A percentile compares a stretch with the other conserved stretches of the same genome.
Evolutionary conservation across 306 rosid species (phyloP).

Genomic region (Quercus variabilis): DNA sequence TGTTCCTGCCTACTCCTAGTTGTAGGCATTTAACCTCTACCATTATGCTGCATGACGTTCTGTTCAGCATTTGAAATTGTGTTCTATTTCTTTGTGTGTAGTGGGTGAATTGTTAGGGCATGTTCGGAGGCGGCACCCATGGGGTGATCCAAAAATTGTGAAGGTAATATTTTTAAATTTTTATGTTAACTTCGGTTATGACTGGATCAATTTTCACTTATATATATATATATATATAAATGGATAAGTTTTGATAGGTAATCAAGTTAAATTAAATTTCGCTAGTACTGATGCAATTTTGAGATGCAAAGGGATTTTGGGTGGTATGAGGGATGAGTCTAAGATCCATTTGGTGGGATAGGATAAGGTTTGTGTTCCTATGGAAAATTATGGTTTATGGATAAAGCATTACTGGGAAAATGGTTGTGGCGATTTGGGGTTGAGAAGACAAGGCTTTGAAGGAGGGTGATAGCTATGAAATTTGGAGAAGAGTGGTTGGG

Average conservation of each 20-base stretch:
- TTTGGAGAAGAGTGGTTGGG: too few species aligned
- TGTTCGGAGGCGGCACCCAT: conserved; percentile 78
- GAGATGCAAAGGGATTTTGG: too few species aligned
- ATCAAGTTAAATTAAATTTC: conserved; percentile 10
- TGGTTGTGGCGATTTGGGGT: too few species aligned
- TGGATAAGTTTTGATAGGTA: not conserved
- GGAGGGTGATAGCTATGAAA: too few species aligned
- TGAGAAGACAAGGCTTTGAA: too few species aligned
- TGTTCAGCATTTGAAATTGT: not conserved
- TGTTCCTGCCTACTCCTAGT: not conserved
- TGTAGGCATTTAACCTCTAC: not conserved
- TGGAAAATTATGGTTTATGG: too few species aligned
- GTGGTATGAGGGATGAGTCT: too few species aligned
- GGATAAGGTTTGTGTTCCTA: too few species aligned
- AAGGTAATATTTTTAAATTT: conserved; percentile 51
- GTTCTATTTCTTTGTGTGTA: conserved; percentile 27
- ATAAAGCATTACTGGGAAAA: too few species aligned
- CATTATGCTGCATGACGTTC: not conserved
- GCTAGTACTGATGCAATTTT: not conserved
- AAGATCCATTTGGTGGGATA: too few species aligned
- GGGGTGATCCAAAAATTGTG: conserved; percentile 95
- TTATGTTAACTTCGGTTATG: not conserved
- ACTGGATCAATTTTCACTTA: not conserved
- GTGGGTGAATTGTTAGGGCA: conserved; percentile 89
- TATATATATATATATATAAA: too few species aligned